Conservation (phyloP, 805 yeast species). For the Metschnikowia baotianmanensis region DNA sequence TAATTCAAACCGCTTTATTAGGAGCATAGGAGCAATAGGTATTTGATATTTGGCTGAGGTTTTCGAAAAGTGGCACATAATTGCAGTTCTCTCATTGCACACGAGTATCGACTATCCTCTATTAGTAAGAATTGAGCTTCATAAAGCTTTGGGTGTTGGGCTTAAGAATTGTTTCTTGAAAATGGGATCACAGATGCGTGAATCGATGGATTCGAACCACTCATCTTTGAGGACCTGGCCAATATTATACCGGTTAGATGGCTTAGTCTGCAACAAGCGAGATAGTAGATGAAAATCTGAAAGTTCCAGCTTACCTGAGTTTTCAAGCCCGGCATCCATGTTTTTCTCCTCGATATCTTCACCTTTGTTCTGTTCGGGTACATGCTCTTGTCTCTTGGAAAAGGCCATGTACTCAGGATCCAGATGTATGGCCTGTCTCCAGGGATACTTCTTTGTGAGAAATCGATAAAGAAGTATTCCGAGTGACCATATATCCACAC, state of each 20-base stretch:
- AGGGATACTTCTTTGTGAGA: slow-evolving; percentile 36
- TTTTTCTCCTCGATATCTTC: neutral
- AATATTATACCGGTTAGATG: neutral
- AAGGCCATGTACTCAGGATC: slow-evolving; percentile 24
- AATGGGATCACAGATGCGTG: neutral
- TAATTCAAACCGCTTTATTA: too few relatives aligned
- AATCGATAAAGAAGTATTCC: slow-evolving; percentile 43
- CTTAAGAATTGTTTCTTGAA: neutral
- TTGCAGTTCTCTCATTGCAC: too few relatives aligned
- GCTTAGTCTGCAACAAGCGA: slow-evolving; percentile 1
- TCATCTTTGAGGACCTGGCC: neutral
- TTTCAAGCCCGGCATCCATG: neutral
- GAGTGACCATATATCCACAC: slow-evolving; percentile 50
- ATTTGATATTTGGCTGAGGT: too few relatives aligned
- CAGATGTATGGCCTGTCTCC: slow-evolving; percentile 43
- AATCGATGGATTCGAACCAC: neutral
- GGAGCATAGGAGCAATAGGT: too few relatives aligned
- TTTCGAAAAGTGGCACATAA: too few relatives aligned
- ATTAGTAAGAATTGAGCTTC: too few relatives aligned
- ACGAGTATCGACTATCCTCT: too few relatives aligned
- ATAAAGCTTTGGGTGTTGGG: neutral
- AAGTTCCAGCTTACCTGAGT: neutral
- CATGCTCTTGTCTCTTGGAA: neutral
- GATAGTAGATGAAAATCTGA: neutral
- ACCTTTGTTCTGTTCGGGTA: too few relatives aligned